Evolutionary conservation across 2,329 filamentous ascomycete genomes (phyloP).

Genomic region (Alternaria solani): DNA sequence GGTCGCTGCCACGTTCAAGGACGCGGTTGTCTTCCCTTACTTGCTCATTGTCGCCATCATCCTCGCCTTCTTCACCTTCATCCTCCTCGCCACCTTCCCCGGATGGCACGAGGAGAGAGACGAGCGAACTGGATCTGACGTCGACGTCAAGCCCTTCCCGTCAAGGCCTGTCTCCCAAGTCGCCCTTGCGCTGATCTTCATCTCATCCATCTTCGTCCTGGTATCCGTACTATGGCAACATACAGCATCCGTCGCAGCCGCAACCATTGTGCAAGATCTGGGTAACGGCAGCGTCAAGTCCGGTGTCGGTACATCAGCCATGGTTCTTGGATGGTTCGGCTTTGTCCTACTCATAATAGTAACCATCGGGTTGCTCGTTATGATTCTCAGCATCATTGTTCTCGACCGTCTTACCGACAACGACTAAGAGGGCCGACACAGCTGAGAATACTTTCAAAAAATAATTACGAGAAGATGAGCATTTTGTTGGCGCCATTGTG

Average conservation of each 20-base stretch:
- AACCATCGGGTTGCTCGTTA: conserved; percentile 91
- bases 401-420: conserved; percentile 67
- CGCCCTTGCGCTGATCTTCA: conserved; percentile 89
- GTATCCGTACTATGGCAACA: conserved; percentile 85
- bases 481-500: conserved; percentile 30
- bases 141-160: conserved; percentile 93
- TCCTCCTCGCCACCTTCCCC: conserved; percentile 94
- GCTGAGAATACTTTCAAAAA: conserved; percentile 10
- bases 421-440: conserved; percentile 27
- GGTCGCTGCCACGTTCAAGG: conserved; percentile 96
- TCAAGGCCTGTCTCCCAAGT: conserved; percentile 91
- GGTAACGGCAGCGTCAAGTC: conserved; percentile 87
- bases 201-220: conserved; percentile 70
- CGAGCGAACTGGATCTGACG: conserved; percentile 76
- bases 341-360: conserved; percentile 94
- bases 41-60: conserved; percentile 98
- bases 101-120: conserved; percentile 95
- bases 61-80: conserved; percentile 93
- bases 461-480: conserved; percentile 19
- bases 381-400: conserved; percentile 92
- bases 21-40: conserved; percentile 98
- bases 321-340: conserved; percentile 98
- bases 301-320: conserved; percentile 91
- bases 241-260: conserved; percentile 93
- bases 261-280: conserved; percentile 90